These are phyloP conservation scores for Podospora australis DNA, from an alignment of 495 filamentous ascomycete species.

Conservation along the genomic window DNA sequence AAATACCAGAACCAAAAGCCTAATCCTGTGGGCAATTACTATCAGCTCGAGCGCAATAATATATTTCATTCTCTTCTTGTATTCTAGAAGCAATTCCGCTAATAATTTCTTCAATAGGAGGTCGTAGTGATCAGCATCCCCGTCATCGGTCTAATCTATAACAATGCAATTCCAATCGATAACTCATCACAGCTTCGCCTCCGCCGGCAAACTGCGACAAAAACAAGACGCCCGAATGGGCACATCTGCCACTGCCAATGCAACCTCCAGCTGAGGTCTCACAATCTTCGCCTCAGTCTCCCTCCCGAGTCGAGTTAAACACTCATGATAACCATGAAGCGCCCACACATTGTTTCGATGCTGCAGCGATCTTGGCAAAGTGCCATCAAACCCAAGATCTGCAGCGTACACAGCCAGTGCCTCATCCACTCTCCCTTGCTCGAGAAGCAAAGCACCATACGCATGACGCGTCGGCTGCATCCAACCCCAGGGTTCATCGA, in stretches of 20 bases:
- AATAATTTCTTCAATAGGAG: too few relatives aligned
- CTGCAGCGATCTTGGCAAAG: conserved; percentile 49
- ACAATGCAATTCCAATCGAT: too few relatives aligned
- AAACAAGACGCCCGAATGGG: conserved; percentile 55
- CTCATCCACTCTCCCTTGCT: conserved; percentile 52
- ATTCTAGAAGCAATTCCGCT: too few relatives aligned
- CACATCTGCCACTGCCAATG: conserved; percentile 52
- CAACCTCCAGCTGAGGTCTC: conserved; percentile 41
- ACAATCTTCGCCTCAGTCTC: conserved; percentile 44
- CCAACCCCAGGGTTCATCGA: conserved; percentile 66
- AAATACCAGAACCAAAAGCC: too few relatives aligned
- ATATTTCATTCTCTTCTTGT: too few relatives aligned
- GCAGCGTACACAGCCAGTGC: conserved; percentile 51
- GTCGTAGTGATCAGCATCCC: too few relatives aligned
- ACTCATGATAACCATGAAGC: conserved; percentile 61
- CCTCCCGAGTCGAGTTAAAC: conserved; percentile 46
- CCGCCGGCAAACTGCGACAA: too few relatives aligned
- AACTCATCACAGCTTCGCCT: too few relatives aligned
- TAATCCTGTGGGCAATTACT: too few relatives aligned
- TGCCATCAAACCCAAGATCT: conserved; percentile 53
- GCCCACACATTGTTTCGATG: conserved; percentile 66
- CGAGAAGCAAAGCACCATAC: conserved; percentile 55
- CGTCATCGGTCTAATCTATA: too few relatives aligned
- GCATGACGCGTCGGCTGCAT: conserved; percentile 64
- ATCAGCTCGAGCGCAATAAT: too few relatives aligned